Base-by-base conservation (phyloP, 108 stramenopile genomes). In the Ochromonas danica region DNA sequence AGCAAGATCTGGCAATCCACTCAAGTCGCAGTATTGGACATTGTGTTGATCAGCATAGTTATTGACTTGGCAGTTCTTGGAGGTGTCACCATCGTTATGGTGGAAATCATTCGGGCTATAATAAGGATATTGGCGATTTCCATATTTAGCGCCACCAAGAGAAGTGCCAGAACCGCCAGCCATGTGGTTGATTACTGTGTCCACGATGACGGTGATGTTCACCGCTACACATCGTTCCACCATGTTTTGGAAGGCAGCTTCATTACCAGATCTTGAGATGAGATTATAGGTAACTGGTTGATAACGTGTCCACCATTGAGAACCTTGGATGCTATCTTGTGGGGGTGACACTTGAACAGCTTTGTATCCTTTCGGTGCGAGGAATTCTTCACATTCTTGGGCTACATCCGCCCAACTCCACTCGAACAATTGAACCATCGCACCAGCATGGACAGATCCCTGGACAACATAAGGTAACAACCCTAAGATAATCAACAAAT, bases 171-270 rank as follows among this genome's bases (percentile, higher is more conserved):
- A 75, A 10, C 72, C 72, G 6, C 14, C 72, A 30, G 72, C 72
- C 72, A 75, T 75, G 51, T 75, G 72, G 51, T 75, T 75, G 6
- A 75, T 75, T 10, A 75, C 72, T 31, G 72, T 10, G 38, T 75
- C 72, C 10, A 60, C 72, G 41, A 75, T 75, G 17, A 75, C 25
- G 28, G 17, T 3, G 31, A 75, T 33, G 38, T 33, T 33, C 6
- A 41, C 25, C 3, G 72, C 51, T 14, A 14, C 25, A 25, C 72
- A 75, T 75, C 72, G 36, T 38, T 27, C 6, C 3, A 75, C 25
- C 72, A 75, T 75, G 38, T 36, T 33, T 6, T 3, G n/a, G 51
- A 75, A 75, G 6, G 14, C 40, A 33, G 40, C 6, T 60, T 75
- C 72, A 42, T 39, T 10, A 75, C 72, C 72, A 36, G 72, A 75